Base-by-base conservation (phyloP, 257 asterid species). In the Prunella vulgaris region DNA sequence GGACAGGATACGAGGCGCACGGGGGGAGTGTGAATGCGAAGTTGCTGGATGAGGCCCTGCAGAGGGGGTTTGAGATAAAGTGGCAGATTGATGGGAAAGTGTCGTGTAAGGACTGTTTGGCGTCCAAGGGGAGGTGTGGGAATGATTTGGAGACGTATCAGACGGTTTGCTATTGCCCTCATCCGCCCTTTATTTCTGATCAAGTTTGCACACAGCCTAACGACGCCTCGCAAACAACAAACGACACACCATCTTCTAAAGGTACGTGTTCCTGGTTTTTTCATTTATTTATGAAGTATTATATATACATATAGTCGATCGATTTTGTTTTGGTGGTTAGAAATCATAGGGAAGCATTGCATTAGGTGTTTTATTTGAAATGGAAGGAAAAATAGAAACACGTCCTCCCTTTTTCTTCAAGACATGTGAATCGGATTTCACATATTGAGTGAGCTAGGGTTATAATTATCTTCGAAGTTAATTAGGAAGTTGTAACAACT, bases 81-180 rank as follows among this genome's bases (percentile, higher is more conserved):
- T 90, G 87, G 96, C 81, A 69, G 35, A 71, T 82, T 24, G 88
- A 56, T 0, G 56, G 68, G 57, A 42, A 64, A 7, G n/a, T n/a
- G n/a, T 63, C n/a, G 2, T 90, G 97, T 73, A 58, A 44, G 5
- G 82, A 74, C 3, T 90, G 97, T 66, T 30, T 24, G 12, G 74
- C 44, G 14, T 82, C 93, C 0, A 33, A 37, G 0, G 97, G 97
- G 3, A 69, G 80, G 48, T 88, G 97, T 27, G 97, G 92, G 18
- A 83, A 40, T 30, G 64, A 80, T 77, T 12, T 15, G n/a, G 48
- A 0, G 51, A 42, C 59, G 0, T 78, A 81, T 32, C 71, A 12
- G 48, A 81, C 88, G 2, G 64, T 67, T 58, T 90, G 97, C 48
- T 80, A 76, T 68, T 90, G 97, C 72, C 76, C 86, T 8, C 10